Evolutionary conservation across 768 basidiomycete species (phyloP), one percentile per base, ranked within the genome.

Genomic region (Dioszegia aurantiaca): DNA sequence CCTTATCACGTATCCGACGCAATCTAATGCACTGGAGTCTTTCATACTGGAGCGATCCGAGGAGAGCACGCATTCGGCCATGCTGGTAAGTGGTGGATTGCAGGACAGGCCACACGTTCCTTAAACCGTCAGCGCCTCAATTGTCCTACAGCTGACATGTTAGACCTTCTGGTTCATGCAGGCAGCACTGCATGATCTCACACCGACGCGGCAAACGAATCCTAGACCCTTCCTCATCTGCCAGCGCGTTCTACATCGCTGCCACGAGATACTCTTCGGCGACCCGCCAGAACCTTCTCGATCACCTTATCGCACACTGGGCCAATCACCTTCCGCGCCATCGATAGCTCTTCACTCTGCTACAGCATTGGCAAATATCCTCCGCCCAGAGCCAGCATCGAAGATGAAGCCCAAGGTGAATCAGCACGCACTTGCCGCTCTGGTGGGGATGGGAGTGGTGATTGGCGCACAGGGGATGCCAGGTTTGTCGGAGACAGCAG

Each of bases 161-260:
- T 51, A 93, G 91, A 97, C 95, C 0, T 79, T 99, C 43, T 98
- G 94, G 92, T 95, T 93, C 78, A 93, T 98, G 87, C 95, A 98
- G 83, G 90, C 94, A 16, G 85, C 88, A 26, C 81, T 99, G 19
- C 84, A 84, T 57, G 95, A 99, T 76, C 81, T 97, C 8, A 82
- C 86, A 0, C 67, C 77, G 41, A 68, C 77, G 43, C 59, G 77
- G 1, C 81, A 79, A 14, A 82, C 85, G 51, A 82, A 84, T 46
- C 86, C 90, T 2, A 83, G 79, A 41, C 89, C 91, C 0, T 97
- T 97, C 78, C 79, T 84, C 46, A 87, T 94, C 58, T 98, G 95
- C 76, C 90, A 93, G 77, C 85, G 94, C 60, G 84, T 92, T 37
- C 79, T 97, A 58, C 89, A 89, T 74, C 83, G 83, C 74, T 93